Percentiles rank a stretch among this genome's conserved stretches.
These are phyloP conservation scores for Trypanosoma cruzi DNA, from an alignment of 208 protist genomes.

Conservation along the genomic window DNA sequence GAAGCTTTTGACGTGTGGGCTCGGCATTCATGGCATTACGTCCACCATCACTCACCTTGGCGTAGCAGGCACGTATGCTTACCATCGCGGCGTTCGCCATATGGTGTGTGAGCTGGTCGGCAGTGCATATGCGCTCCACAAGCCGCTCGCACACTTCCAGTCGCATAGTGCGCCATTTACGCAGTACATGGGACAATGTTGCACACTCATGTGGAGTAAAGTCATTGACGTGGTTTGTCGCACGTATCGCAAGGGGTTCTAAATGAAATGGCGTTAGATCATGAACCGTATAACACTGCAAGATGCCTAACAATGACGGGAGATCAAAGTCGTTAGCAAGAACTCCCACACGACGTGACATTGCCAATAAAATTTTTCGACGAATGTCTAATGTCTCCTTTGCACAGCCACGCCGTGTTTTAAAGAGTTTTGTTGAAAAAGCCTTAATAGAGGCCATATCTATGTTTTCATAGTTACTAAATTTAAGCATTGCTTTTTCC, in stretches of 20 bases:
- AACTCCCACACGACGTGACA: constrained; percentile 71
- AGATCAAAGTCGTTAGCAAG: constrained; percentile 91
- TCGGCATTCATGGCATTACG: constrained; percentile 85
- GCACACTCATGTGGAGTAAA: constrained; percentile 89
- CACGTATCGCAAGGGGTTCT: constrained; percentile 79
- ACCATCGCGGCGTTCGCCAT: constrained; percentile 80
- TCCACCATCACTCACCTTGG: constrained; percentile 74
- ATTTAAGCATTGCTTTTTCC: constrained; percentile 56
- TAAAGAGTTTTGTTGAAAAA: constrained; percentile 88
- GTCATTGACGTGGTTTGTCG: constrained; percentile 84
- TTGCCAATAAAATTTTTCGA: constrained; percentile 76
- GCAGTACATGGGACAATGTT: constrained; percentile 78
- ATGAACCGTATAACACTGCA: constrained; percentile 91
- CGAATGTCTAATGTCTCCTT: constrained; percentile 85
- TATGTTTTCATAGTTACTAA: constrained; percentile 66
- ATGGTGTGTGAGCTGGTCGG: constrained; percentile 82
- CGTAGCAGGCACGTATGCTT: constrained; percentile 71
- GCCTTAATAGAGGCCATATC: constrained; percentile 87
- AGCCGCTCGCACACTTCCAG: constrained; percentile 88
- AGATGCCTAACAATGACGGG: constrained; percentile 79
- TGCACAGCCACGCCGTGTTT: constrained; percentile 76
- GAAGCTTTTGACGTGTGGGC: constrained; percentile 84
- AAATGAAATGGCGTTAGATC: constrained; percentile 76
- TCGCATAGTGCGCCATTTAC: constrained; percentile 75
- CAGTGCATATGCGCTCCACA: constrained; percentile 74